phyloP scores from a whole-genome alignment of 371 early-diverging fungal genomes.

The Apophysomyces sp. region DNA sequence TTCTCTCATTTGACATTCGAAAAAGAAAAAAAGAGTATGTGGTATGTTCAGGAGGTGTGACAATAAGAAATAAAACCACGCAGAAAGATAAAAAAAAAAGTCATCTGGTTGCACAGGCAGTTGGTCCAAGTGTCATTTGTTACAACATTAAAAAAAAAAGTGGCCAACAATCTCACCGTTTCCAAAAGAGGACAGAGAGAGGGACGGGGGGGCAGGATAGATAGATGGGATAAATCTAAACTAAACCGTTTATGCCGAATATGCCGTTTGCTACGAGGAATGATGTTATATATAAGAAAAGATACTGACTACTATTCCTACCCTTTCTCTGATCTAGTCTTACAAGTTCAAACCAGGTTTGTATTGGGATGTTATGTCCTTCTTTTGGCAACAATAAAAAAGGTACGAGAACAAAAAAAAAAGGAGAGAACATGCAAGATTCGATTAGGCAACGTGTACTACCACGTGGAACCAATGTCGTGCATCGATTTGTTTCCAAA shows the following conservation, averaged over 20 bases:
- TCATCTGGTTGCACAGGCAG: neutral
- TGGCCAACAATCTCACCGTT: neutral
- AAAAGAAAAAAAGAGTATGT: too few species aligned
- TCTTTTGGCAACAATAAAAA: neutral
- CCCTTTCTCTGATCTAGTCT: too few species aligned
- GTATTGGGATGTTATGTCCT: neutral
- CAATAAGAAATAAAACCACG: too few species aligned
- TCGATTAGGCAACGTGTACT: constrained; percentile 1
- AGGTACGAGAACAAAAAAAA: neutral
- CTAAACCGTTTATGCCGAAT: neutral
- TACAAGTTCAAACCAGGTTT: neutral
- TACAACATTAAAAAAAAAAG: neutral
- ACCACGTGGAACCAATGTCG: constrained; percentile 2
- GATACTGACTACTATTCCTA: too few species aligned
- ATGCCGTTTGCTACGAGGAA: too few species aligned
- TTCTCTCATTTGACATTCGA: too few species aligned
- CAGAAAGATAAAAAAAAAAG: too few species aligned
- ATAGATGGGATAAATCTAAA: too few species aligned
- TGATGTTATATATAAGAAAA: too few species aligned
- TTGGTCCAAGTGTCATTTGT: constrained; percentile 1
- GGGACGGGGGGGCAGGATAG: neutral
- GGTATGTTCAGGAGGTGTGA: neutral
- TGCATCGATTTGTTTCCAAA: neutral
- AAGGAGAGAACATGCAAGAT: neutral
- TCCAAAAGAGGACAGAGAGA: neutral